Base-by-base conservation (phyloP, 345 rosid genomes). In the Orychophragmus violaceus region DNA sequence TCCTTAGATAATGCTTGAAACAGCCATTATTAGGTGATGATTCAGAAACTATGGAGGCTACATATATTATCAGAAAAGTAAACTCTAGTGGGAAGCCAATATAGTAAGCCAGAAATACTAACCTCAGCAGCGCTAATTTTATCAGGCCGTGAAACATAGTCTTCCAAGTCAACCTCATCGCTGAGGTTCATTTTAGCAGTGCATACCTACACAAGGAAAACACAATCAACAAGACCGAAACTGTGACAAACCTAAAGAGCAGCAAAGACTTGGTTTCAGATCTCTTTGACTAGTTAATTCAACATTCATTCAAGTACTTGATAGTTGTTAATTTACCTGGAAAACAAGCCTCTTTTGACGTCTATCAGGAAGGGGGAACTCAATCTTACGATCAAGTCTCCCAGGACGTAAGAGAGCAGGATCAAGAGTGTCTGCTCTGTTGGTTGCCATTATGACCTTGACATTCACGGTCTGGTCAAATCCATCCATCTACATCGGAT, bases 61-160 rank as follows among this genome's bases (percentile, higher is more conserved):
- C 46, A 3, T 48, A 16, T 5, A 49, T 41, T 13, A 22, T 11
- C 8, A 11, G 8, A 24, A 19, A 45, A 21, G 13, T 5, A 18
- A 50, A 16, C 4, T 46, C 19, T 14, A 25, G 17, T 11, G 8
- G 48, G 41, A 42, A 45, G 45, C 3, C n/a, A n/a, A 62, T 32
- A 61, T n/a, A 68, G 42, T 14, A 70, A 44, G 67, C 4, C 60
- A 75, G 51, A 23, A 18, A 44, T 62, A 82, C 91, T 59, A 69
- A 94, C 99, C 95, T 94, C 99, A 37, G 99, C 97, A 81, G 99
- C 99, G 67, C 99, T 94, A 62, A 94, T 94, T 85, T 90, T 94
- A 74, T 94, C 99, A 6, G 99, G 99, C 16, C 97, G 83, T 70
- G 97, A 94, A 62, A 94, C 97, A 77, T 88, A 94, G 83, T 94